A percentile compares a stretch with the other conserved stretches of the same genome.
phyloP scores from a whole-genome alignment of 495 filamentous ascomycete species.

The Diplogelasinospora grovesii region DNA sequence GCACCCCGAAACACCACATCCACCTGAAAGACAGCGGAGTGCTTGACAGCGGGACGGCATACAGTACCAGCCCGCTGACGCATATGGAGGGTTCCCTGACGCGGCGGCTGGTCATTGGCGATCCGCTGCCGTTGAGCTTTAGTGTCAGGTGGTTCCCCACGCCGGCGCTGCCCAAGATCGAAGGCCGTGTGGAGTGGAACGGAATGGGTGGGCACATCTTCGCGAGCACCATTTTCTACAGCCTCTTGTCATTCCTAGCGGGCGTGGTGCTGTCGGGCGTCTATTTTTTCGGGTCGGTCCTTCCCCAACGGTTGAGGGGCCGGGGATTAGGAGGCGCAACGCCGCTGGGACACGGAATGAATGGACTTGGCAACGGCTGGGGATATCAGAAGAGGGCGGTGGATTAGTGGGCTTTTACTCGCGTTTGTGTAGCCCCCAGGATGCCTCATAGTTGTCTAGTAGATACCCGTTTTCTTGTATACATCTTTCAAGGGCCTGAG shows the following conservation, averaged over 20 bases:
- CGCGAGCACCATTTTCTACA: constrained; percentile 60
- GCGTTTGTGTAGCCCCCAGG: neutral
- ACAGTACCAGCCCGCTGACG: constrained; percentile 69
- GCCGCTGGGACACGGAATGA: constrained; percentile 43
- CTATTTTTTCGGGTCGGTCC: constrained; percentile 58
- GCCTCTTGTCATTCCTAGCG: constrained; percentile 50
- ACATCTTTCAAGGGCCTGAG: no score
- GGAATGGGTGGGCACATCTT: constrained; percentile 63
- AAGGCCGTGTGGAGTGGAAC: constrained; percentile 48
- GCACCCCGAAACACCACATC: constrained; percentile 51
- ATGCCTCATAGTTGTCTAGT: no score
- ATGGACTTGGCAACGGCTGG: constrained; percentile 47
- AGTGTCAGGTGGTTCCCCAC: constrained; percentile 81
- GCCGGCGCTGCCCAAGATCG: constrained; percentile 53
- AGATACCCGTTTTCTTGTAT: no score
- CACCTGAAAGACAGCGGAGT: constrained; percentile 57
- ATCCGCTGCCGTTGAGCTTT: constrained; percentile 73
- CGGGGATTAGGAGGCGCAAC: constrained; percentile 48
- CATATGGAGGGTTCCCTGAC: constrained; percentile 45
- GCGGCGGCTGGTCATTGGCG: constrained; percentile 73
- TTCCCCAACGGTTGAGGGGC: constrained; percentile 48
- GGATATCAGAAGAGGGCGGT: constrained; percentile 43
- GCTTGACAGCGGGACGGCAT: constrained; percentile 78
- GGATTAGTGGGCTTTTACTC: constrained; percentile 21
- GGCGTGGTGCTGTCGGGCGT: constrained; percentile 47